A percentile compares a stretch with the other conserved stretches of the same genome.
Evolutionary conservation across 345 rosid species (phyloP).

Genomic region (Arabis alpina): DNA sequence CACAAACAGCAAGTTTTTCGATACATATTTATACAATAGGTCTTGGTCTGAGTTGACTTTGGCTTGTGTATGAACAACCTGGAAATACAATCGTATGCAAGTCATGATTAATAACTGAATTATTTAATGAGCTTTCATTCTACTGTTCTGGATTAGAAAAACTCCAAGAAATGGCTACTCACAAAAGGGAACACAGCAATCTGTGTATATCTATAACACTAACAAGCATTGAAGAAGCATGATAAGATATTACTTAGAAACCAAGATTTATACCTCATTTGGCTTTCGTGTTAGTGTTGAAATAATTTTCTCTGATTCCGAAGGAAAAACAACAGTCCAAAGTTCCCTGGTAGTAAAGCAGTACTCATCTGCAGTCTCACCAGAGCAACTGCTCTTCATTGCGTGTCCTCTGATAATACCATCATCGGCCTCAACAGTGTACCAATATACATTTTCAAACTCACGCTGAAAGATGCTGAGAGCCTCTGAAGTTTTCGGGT

Average conservation of each 20-base stretch:
- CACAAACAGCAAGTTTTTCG: conserved; percentile 85
- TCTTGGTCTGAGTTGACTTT: conserved; percentile 87
- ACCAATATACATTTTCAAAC: conserved; percentile 85
- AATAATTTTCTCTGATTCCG: conserved; percentile 86
- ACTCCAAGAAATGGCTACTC: conserved; percentile 4
- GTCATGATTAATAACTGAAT: conserved; percentile 6
- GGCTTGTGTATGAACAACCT: conserved; percentile 99
- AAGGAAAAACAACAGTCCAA: conserved; percentile 93
- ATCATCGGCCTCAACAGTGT: conserved; percentile 69
- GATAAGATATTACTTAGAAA: neutral
- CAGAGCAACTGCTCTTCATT: conserved; percentile 61
- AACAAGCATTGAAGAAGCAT: neutral
- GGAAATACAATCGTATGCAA: conserved; percentile 25
- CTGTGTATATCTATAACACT: conserved; percentile 8
- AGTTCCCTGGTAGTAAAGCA: conserved; percentile 77
- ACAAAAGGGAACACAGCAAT: neutral
- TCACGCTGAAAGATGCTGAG: conserved; percentile 63
- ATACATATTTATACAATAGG: conserved; percentile 87
- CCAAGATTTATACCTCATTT: conserved; percentile 68
- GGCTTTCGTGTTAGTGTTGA: conserved; percentile 67
- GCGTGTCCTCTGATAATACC: conserved; percentile 82
- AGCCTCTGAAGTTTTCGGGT: conserved; percentile 84
- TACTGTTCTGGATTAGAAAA: neutral
- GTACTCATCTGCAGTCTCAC: conserved; percentile 66
- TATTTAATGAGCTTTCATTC: conserved; percentile 6